Evolutionary conservation across 2,329 filamentous ascomycete genomes (phyloP).

Genomic region (Cytospora mali): DNA sequence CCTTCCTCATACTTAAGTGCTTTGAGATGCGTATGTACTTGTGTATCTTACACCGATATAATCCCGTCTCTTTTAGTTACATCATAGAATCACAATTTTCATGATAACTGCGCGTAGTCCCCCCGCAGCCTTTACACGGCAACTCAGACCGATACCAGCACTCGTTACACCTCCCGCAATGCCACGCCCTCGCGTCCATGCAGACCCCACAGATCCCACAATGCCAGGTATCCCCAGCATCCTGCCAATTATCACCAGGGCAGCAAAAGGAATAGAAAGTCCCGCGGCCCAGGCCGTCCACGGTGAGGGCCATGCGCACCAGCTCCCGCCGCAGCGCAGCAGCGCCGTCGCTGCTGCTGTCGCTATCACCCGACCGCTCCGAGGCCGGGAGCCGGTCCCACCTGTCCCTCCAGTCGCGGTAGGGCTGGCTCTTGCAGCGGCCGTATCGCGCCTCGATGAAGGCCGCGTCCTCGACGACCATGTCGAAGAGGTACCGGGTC

Average conservation of each 20-base stretch:
- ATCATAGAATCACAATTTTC: neutral
- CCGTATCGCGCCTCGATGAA: neutral
- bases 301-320: slow-evolving; percentile 19
- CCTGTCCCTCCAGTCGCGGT: slow-evolving; percentile 16
- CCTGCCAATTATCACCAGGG: slow-evolving; percentile 1
- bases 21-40: too few relatives aligned
- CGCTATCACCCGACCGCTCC: neutral
- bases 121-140: slow-evolving; percentile 11
- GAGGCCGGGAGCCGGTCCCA: slow-evolving; percentile 16
- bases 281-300: neutral
- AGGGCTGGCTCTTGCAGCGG: neutral
- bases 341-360: neutral
- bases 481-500: slow-evolving; percentile 5
- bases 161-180: slow-evolving; percentile 14
- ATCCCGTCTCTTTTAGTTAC: neutral
- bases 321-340: slow-evolving; percentile 21
- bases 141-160: slow-evolving; percentile 3
- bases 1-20: too few relatives aligned
- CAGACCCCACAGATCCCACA: slow-evolving; percentile 13
- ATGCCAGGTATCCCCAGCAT: slow-evolving; percentile 12
- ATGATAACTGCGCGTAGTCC: neutral
- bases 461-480: neutral
- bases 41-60: neutral
- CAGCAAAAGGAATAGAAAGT: slow-evolving; percentile 21
- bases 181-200: slow-evolving; percentile 16